Base-by-base conservation (phyloP, 2,329 filamentous ascomycete species). In the Diplodia mutila region DNA sequence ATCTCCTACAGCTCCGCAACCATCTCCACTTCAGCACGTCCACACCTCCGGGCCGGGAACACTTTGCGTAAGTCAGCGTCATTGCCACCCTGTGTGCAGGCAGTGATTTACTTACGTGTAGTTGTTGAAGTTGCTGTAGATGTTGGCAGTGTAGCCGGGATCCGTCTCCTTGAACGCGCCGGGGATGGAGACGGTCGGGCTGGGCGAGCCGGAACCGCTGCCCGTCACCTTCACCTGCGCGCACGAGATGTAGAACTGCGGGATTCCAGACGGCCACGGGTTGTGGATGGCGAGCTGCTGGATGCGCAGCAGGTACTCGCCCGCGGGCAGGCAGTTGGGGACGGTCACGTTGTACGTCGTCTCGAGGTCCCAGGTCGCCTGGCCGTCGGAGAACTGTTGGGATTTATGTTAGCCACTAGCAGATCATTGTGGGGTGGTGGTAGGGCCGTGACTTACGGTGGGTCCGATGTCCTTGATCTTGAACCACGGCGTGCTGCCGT, bases 381-480 rank as follows among this genome's bases (percentile, higher is more conserved):
- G 71, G 12, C 76, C 75, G n/a, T 72, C 70, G 12, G 72, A 73
- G 71, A 80, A 80, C 61, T 65, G 61, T 18, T 4, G 9, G 51
- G 55, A 37, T 67, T 12, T 14, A n/a, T n/a, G 48, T 69, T 65
- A 25, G 68, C 57, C 25, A 32, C 29, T 32, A 37, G 18, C 32
- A 16, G n/a, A 14, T 27, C 27, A 14, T 37, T 18, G 11, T n/a
- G 21, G 7, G 42, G 29, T 7, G n/a, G 8, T 39, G 18, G 7
- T 4, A 14, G 49, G 21, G 39, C 16, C 16, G 8, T 16, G 32
- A 46, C 61, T 39, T 42, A 65, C 61, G 18, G 71, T 71, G 9
- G 77, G 77, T 1, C 77, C 76, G 59, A 79, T 78, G 69, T 79
- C 76, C 71, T 78, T 79, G 73, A 79, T 78, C 73, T 75, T 72